Percentiles rank a stretch among this genome's conserved stretches.
These are phyloP conservation scores for Apiospora kogelbergensis DNA, from an alignment of 2,329 filamentous ascomycete species.

Conservation along the genomic window DNA sequence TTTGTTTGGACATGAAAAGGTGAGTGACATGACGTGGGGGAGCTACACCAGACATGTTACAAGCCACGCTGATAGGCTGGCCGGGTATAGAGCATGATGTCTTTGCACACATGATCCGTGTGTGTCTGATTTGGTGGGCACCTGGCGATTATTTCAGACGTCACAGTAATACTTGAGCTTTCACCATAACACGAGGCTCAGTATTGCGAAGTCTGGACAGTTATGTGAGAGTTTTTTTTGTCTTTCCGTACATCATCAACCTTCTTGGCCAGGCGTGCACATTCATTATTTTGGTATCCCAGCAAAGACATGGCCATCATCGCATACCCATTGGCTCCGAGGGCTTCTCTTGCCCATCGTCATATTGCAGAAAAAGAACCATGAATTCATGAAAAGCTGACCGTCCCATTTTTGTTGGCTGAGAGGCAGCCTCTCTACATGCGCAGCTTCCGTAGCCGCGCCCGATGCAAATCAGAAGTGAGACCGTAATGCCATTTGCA, in stretches of 20 bases:
- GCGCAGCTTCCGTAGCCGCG: constrained; percentile 42
- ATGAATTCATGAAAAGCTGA: constrained; percentile 34
- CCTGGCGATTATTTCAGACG: neutral
- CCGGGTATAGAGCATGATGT: neutral
- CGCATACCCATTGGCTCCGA: constrained; percentile 1
- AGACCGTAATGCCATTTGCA: constrained; percentile 44
- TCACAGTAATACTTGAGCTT: neutral
- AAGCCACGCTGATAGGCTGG: neutral
- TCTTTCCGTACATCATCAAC: constrained; percentile 1
- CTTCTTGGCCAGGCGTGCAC: neutral
- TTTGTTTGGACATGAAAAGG: neutral
- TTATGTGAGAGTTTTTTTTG: neutral
- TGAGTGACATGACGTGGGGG: neutral
- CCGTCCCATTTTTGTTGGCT: constrained; percentile 35
- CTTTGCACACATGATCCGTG: neutral
- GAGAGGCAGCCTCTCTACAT: constrained; percentile 32
- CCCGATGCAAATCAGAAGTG: constrained; percentile 48
- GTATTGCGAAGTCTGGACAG: neutral
- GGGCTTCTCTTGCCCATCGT: constrained; percentile 12
- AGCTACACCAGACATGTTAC: neutral
- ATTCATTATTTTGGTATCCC: constrained; percentile 3
- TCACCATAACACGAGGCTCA: neutral
- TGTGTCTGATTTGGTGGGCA: neutral
- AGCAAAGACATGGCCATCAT: constrained; percentile 4
- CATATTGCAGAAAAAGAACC: constrained; percentile 11